Percentiles rank a stretch among this genome's conserved stretches.
phyloP scores from a whole-genome alignment of 2,329 filamentous ascomycete species.

The Fusarium illudens region DNA sequence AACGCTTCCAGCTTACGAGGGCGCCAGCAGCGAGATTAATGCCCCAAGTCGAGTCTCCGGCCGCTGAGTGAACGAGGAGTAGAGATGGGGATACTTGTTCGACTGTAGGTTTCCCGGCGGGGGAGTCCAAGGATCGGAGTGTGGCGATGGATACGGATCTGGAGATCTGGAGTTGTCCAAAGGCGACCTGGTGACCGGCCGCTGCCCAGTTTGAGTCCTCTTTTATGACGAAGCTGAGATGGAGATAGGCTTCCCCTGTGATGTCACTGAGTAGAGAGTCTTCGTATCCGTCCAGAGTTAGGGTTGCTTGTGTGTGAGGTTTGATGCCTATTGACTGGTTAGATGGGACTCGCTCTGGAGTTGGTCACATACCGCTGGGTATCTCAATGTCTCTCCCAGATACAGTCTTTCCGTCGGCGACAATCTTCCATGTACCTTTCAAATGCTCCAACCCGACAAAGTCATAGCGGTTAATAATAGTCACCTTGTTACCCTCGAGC shows the following conservation, averaged over 20 bases:
- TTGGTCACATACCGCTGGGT: background rate
- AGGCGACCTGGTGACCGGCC: conserved; percentile 61
- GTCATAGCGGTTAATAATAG: background rate
- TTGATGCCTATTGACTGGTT: conserved; percentile 47
- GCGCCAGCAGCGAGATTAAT: conserved; percentile 55
- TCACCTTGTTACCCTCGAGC: background rate
- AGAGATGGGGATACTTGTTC: conserved; percentile 14
- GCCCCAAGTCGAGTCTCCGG: conserved; percentile 51
- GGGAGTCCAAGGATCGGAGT: conserved; percentile 8
- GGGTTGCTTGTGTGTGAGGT: conserved; percentile 51
- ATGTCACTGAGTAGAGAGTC: conserved; percentile 31
- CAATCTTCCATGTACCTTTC: background rate
- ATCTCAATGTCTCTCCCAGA: background rate
- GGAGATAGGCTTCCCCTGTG: conserved; percentile 56
- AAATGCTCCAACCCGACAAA: background rate
- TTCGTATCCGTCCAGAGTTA: conserved; percentile 47
- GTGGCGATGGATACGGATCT: conserved; percentile 44
- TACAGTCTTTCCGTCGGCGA: background rate
- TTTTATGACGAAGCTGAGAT: conserved; percentile 56
- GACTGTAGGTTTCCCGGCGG: conserved; percentile 37
- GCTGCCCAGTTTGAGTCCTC: conserved; percentile 60
- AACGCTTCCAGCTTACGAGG: conserved; percentile 53
- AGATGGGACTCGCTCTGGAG: conserved; percentile 53
- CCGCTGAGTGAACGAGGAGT: conserved; percentile 48
- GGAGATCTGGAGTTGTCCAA: conserved; percentile 56